phyloP scores from a whole-genome alignment of 1,284 basidiomycete genomes.

The Agroathelia rolfsii region DNA sequence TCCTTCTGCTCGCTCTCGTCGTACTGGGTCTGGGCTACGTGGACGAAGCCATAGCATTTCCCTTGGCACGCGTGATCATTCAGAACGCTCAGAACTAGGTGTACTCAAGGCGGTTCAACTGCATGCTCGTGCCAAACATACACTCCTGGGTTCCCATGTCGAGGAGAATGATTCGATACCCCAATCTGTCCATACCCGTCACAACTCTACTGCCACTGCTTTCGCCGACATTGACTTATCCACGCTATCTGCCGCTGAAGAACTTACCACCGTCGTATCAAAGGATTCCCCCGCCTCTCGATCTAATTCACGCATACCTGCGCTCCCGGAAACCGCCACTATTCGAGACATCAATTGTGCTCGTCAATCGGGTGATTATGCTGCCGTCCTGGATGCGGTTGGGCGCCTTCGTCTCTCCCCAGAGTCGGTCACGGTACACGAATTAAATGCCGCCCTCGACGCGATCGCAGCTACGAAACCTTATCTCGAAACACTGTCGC shows the following conservation, averaged over 20 bases:
- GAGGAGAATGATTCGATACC: constrained; percentile 14
- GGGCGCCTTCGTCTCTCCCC: constrained; percentile 11
- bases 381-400: constrained; percentile 13
- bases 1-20: constrained; percentile 20
- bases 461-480: constrained; percentile 41
- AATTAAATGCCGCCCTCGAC: constrained; percentile 62
- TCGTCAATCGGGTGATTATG: too few species aligned
- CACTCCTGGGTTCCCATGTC: constrained; percentile 27
- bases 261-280: constrained; percentile 7
- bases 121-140: constrained; percentile 48
- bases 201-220: constrained; percentile 34
- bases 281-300: too few species aligned
- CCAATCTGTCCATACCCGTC: constrained; percentile 23
- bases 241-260: constrained; percentile 10
- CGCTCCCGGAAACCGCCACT: too few species aligned
- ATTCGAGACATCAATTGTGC: too few species aligned
- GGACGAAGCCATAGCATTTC: constrained; percentile 52
- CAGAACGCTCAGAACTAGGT: constrained; percentile 34
- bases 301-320: too few species aligned
- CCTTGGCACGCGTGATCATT: too few species aligned
- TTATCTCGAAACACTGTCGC: constrained; percentile 46
- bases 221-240: constrained; percentile 12
- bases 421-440: constrained; percentile 19
- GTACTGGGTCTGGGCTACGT: constrained; percentile 26
- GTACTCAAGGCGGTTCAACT: constrained; percentile 51